Base-by-base conservation (phyloP, 345 rosid species). In the Trapa incisa region DNA sequence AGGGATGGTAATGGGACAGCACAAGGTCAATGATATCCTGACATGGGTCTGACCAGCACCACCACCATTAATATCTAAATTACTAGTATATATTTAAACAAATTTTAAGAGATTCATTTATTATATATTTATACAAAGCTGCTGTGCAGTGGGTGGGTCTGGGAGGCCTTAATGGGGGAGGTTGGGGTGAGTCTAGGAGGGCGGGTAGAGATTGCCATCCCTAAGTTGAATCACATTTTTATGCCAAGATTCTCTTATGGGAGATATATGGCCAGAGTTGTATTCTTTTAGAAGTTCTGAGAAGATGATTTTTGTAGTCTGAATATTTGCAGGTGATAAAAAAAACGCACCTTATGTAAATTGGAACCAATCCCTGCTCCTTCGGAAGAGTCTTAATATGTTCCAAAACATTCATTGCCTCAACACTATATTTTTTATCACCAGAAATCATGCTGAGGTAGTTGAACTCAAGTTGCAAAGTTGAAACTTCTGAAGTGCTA, bases 391-490 rank as follows among this genome's bases (percentile, higher is more conserved):
- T 78, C 70, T 84, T 87, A 66, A 94, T 71, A 81, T 94, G 99
- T 68, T 82, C 91, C 80, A 91, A 76, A 72, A 91, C 99, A 80
- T 89, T 94, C 99, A 94, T 94, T 47, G 93, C 97, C 75, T 80
- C 88, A 69, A 76, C 66, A 70, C 93, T 75, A 72, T 91, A 94
- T 78, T 82, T 89, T 45, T 91, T 92, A 80, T 94, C 93, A 71
- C 99, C 97, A 77, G 95, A 86, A 72, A 94, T 61, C 67, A 74
- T 71, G 80, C 97, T 87, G 72, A 94, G 96, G 80, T 86, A 94
- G 67, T 94, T 94, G 75, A 91, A 91, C 77, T 94, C 99, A 60
- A 94, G 96, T 87, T 91, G 99, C 64, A 94, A 77, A 64, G 93
- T 83, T 14, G 99, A 86, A 75, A 82, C 96, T 83, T 94, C 99